Base-by-base conservation (phyloP, 192 early-diverging fungal species). In the Coemansia sp. region DNA sequence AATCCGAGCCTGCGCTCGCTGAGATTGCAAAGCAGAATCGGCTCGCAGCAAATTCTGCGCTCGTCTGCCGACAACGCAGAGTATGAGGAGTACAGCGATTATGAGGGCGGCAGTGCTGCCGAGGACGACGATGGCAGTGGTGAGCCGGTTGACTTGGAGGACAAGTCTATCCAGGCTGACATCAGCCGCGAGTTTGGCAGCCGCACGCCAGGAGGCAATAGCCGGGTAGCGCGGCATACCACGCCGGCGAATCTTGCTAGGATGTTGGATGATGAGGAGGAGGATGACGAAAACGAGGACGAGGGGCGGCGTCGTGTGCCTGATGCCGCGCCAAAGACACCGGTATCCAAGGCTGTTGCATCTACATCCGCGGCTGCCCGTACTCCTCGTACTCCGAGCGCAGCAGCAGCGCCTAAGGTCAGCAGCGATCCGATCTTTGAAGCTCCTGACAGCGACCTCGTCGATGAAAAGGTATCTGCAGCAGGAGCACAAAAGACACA, bases 1-100 rank as follows among this genome's bases (percentile, higher is more conserved):
- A 79, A 79, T 30, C 65, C 64, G 13, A 75, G 72, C 54, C 43
- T 41, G 24, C 62, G 42, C 10, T 47, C 66, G 15, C 40, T 69
- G 39, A 28, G 28, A 26, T 35, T 46, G 34, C 41, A 30, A 23
- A 55, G 44, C 53, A 13, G 35, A 10, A 30, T 33, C 29, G 46
- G 30, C 30, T 47, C 46, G 9, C 46, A 47, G 46, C 36, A 57
- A 14, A 57, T 48, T 13, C 9, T 57, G 4, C 46, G 30, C 13
- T 17, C 18, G 14, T 8, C 30, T 5, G 42, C 42, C 26, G 13
- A 34, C 19, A 34, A 47, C 30, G 22, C 3, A 15, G 36, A 51
- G 9, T 38, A 37, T 14, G 33, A 35, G 7, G 53, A 38, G 27
- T 46, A 34, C 30, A 41, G 42, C 22, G 42, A 34, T 20, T 42